Conservation (phyloP, 345 rosid species). For the Aegle marmelos region DNA sequence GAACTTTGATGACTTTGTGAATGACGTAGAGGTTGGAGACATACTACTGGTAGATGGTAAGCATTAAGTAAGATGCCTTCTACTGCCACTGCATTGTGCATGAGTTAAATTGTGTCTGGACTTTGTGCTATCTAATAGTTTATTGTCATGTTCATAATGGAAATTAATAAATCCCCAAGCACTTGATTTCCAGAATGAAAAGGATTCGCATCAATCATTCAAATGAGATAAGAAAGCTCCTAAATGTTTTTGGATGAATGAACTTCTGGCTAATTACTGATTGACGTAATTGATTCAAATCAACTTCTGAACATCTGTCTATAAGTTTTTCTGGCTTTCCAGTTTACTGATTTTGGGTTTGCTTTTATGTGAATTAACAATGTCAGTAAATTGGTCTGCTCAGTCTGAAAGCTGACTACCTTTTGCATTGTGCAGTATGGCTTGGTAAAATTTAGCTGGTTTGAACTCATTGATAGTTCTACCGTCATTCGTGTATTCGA, state of each 20-base stretch:
- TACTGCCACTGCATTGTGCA: neutral
- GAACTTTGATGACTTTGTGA: slow-evolving; percentile 87
- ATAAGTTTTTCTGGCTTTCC: neutral
- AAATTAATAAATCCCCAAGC: neutral
- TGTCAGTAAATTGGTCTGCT: neutral
- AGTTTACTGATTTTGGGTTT: neutral
- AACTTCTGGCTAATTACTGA: neutral
- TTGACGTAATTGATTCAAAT: neutral
- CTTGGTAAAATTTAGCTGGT: neutral
- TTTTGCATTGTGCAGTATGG: neutral
- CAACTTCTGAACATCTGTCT: neutral
- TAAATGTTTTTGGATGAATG: neutral
- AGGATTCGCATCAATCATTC: neutral
- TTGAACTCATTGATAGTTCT: neutral
- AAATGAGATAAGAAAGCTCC: neutral
- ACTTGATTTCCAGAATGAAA: neutral
- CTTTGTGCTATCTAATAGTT: neutral
- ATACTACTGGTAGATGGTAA: slow-evolving; percentile 88
- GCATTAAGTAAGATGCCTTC: slow-evolving; percentile 11
- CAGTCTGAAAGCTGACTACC: neutral
- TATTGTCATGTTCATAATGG: neutral
- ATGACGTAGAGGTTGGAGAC: slow-evolving; percentile 87
- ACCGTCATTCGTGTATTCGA: neutral
- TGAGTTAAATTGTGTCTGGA: neutral
- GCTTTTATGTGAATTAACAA: neutral